A percentile compares a stretch with the other conserved stretches of the same genome.
These are phyloP conservation scores for Phytophthora brassicae DNA, from an alignment of 352 stramenopile genomes.

Conservation along the genomic window DNA sequence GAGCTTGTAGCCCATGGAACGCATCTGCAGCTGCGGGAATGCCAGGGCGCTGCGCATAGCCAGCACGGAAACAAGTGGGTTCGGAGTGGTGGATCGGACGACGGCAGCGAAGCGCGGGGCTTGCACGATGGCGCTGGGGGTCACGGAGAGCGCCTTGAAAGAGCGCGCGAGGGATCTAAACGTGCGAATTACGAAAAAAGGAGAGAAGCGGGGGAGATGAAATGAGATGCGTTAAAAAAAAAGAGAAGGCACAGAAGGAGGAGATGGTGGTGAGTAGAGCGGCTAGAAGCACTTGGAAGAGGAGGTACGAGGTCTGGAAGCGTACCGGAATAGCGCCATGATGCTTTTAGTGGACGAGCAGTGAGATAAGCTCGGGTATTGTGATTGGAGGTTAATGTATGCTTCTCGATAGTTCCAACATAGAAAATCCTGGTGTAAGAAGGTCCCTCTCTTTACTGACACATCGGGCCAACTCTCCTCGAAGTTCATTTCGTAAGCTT, in stretches of 20 bases:
- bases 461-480: neutral
- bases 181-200: neutral
- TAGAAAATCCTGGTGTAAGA: too few relatives aligned
- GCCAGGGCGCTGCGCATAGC: slow-evolving; percentile 25
- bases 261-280: neutral
- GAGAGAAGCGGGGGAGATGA: neutral
- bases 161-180: slow-evolving; percentile 59
- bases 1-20: slow-evolving; percentile 41
- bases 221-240: slow-evolving; percentile 12
- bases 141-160: slow-evolving; percentile 50
- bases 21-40: slow-evolving; percentile 55
- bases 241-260: slow-evolving; percentile 4
- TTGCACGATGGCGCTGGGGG: slow-evolving; percentile 5
- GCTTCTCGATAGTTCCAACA: slow-evolving; percentile 20
- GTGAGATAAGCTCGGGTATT: neutral
- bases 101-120: slow-evolving; percentile 31
- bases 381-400: slow-evolving; percentile 28
- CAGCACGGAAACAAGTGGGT: slow-evolving; percentile 18
- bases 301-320: neutral
- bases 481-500: slow-evolving; percentile 15
- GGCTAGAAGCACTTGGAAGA: neutral
- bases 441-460: slow-evolving; percentile 1
- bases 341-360: slow-evolving; percentile 23
- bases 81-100: slow-evolving; percentile 1
- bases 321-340: slow-evolving; percentile 52